Percentiles rank a stretch among this genome's conserved stretches.
phyloP scores from a whole-genome alignment of 164 flowering plant species.

The Platanus orientalis region DNA sequence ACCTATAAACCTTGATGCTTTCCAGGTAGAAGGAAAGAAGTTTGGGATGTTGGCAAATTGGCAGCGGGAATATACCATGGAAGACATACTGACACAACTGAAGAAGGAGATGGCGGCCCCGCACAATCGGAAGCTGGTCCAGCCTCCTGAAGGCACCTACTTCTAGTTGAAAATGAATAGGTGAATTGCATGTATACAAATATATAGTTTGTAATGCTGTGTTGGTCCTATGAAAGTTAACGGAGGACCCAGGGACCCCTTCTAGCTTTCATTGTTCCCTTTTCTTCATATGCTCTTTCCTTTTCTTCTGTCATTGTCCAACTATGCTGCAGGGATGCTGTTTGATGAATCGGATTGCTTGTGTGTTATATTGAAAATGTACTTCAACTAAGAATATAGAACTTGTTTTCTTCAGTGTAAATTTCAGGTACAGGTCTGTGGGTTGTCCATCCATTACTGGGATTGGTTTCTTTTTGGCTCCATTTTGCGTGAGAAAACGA shows the following conservation, averaged over 20 bases:
- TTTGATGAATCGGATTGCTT: constrained; percentile 34
- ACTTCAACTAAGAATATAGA: not conserved
- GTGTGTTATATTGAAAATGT: constrained; percentile 27
- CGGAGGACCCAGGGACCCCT: constrained; percentile 21
- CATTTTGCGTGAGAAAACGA: no score
- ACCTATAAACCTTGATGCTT: not conserved
- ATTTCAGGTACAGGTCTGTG: not conserved
- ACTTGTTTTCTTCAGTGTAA: constrained; percentile 1
- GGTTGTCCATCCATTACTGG: no score
- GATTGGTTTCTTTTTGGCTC: no score
- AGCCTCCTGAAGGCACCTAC: constrained; percentile 90
- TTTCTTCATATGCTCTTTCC: constrained; percentile 15
- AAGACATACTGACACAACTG: constrained; percentile 81
- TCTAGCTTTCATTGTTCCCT: constrained; percentile 13
- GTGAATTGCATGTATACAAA: constrained; percentile 20
- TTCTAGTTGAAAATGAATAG: constrained; percentile 44
- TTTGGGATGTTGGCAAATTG: constrained; percentile 76
- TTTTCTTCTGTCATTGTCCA: constrained; percentile 13
- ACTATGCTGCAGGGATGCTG: constrained; percentile 27
- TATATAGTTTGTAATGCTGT: constrained; percentile 32
- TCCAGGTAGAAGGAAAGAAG: constrained; percentile 77
- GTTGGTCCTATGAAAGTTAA: constrained; percentile 27
- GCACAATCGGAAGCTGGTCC: constrained; percentile 88
- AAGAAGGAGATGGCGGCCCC: constrained; percentile 92
- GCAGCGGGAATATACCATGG: constrained; percentile 92